These are phyloP conservation scores for Durotheca rogersii DNA, from an alignment of 495 filamentous ascomycete species.

Conservation along the genomic window DNA sequence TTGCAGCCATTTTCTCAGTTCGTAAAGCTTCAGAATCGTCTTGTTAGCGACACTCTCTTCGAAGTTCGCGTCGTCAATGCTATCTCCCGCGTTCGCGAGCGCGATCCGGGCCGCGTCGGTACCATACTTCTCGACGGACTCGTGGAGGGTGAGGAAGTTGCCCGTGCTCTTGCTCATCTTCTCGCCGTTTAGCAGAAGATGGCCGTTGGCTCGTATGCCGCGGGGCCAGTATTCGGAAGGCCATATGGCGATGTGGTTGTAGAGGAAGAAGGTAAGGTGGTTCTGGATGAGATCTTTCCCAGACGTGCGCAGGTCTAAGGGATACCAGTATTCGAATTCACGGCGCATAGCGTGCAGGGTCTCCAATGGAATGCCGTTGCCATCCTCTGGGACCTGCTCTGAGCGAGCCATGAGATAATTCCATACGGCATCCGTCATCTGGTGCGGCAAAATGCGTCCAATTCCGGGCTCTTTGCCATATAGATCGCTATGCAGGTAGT, in stretches of 20 bases:
- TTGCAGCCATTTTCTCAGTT: too few species aligned
- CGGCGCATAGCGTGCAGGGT: conserved; percentile 74
- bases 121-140: conserved; percentile 87
- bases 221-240: conserved; percentile 81
- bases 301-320: conserved; percentile 78
- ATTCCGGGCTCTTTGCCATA: conserved; percentile 73
- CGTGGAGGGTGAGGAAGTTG: conserved; percentile 90
- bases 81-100: conserved; percentile 91
- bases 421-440: conserved; percentile 97
- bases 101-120: conserved; percentile 90
- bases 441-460: conserved; percentile 66
- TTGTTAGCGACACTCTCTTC: conserved; percentile 92
- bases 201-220: conserved; percentile 83
- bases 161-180: conserved; percentile 97
- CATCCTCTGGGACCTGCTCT: conserved; percentile 61
- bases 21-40: too few species aligned
- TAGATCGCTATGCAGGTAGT: conserved; percentile 75
- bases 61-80: conserved; percentile 95
- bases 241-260: conserved; percentile 91
- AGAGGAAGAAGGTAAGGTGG: conserved; percentile 94
- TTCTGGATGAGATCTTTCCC: conserved; percentile 86
- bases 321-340: conserved; percentile 97
- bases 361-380: conserved; percentile 68
- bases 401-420: conserved; percentile 77
- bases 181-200: conserved; percentile 89